Percentiles rank a stretch among this genome's conserved stretches.
Conservation (phyloP, 164 flowering plant genomes). For the Dillenia suffruticosa region DNA sequence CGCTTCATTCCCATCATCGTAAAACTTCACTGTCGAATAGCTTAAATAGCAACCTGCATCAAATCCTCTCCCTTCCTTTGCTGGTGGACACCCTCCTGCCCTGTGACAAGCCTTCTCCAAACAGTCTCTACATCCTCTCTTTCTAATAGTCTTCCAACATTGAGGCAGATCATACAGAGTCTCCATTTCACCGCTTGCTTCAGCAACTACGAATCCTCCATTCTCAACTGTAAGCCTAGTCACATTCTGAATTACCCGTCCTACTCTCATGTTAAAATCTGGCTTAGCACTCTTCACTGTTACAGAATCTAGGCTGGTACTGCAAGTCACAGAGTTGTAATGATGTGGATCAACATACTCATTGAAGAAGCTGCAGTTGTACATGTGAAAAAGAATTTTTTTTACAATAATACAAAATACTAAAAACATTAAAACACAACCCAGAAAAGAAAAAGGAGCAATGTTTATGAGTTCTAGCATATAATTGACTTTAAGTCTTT, state of each 20-base stretch:
- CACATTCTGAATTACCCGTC: conserved; percentile 20
- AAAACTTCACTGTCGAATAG: conserved; percentile 59
- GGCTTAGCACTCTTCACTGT: neutral
- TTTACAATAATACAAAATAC: no score
- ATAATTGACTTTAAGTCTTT: neutral
- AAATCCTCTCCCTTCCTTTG: conserved; percentile 59
- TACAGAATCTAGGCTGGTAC: neutral
- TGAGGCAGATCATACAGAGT: conserved; percentile 57
- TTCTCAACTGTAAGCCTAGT: conserved; percentile 21
- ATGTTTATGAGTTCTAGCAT: neutral
- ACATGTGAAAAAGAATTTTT: no score
- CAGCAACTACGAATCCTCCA: conserved; percentile 32
- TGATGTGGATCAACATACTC: conserved; percentile 21
- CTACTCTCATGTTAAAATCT: conserved; percentile 21
- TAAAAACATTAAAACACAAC: no score
- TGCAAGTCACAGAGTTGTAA: conserved; percentile 21
- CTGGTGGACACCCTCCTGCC: conserved; percentile 32
- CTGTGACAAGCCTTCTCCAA: conserved; percentile 42
- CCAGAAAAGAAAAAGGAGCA: neutral
- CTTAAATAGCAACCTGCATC: conserved; percentile 78
- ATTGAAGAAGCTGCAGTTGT: conserved; percentile 41
- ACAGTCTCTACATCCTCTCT: conserved; percentile 46
- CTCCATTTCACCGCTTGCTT: conserved; percentile 18
- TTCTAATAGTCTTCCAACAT: conserved; percentile 65
- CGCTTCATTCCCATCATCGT: conserved; percentile 10